phyloP scores from a whole-genome alignment of 2,329 filamentous ascomycete species.

The Metarhizium rileyi region DNA sequence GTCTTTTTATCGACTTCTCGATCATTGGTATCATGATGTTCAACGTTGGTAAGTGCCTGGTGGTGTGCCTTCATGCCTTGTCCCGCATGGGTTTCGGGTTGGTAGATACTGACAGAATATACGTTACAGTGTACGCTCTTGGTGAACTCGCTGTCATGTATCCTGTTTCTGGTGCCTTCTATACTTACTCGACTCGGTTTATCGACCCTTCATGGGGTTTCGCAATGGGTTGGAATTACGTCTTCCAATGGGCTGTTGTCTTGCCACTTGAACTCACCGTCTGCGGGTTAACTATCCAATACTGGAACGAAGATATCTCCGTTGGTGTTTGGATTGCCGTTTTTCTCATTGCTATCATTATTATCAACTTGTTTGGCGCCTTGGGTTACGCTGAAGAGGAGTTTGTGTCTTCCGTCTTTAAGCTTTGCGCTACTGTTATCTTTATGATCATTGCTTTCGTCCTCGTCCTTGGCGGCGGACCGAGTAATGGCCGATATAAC shows the following conservation, averaged over 20 bases:
- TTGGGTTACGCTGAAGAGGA: constrained; percentile 42
- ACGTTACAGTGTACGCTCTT: constrained; percentile 39
- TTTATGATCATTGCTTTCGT: constrained; percentile 52
- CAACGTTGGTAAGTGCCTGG: constrained; percentile 32
- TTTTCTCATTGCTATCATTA: constrained; percentile 34
- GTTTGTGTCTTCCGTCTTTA: constrained; percentile 41
- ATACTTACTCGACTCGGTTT: constrained; percentile 48
- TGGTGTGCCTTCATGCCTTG: neutral
- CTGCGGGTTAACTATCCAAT: constrained; percentile 39
- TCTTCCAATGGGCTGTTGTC: constrained; percentile 38
- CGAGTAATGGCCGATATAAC: constrained; percentile 32
- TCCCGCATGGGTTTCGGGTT: neutral
- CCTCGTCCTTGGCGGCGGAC: constrained; percentile 50
- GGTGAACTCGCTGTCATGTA: constrained; percentile 49
- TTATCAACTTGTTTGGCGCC: constrained; percentile 43
- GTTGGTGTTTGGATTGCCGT: constrained; percentile 40
- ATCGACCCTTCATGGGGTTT: constrained; percentile 49
- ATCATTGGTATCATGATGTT: constrained; percentile 53
- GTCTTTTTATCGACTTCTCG: constrained; percentile 37
- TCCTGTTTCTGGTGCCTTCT: constrained; percentile 51
- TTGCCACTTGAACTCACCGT: constrained; percentile 39
- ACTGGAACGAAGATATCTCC: constrained; percentile 36
- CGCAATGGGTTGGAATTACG: constrained; percentile 41
- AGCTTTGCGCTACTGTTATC: constrained; percentile 43
- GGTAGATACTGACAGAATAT: neutral